Conservation (phyloP, 176 grass and related monocot species). For the Carex pumila region DNA sequence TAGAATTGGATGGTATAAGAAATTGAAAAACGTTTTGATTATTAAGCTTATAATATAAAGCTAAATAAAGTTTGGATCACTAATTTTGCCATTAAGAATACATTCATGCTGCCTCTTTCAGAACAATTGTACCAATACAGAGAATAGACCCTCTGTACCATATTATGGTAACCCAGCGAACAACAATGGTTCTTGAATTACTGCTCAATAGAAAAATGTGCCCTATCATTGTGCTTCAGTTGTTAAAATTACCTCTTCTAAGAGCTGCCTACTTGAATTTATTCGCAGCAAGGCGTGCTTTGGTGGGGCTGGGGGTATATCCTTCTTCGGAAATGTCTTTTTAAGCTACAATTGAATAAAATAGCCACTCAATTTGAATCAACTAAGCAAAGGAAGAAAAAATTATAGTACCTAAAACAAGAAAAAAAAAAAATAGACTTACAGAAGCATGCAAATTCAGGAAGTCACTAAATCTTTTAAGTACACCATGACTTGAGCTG, state of each 20-base stretch:
- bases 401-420: neutral
- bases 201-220: neutral
- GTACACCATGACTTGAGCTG: conserved; percentile 76
- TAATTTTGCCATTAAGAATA: too few relatives aligned
- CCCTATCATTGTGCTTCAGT: neutral
- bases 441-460: conserved; percentile 79
- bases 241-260: conserved; percentile 74
- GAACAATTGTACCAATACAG: too few relatives aligned
- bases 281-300: conserved; percentile 88
- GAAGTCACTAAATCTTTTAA: conserved; percentile 92
- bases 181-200: neutral
- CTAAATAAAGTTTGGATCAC: too few relatives aligned
- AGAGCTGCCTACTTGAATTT: conserved; percentile 81
- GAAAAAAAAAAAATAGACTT: conserved; percentile 24
- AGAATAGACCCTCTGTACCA: too few relatives aligned
- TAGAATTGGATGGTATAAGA: too few relatives aligned
- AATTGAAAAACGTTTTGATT: too few relatives aligned
- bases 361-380: neutral
- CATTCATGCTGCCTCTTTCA: too few relatives aligned
- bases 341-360: conserved; percentile 59
- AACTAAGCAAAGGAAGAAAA: conserved; percentile 19
- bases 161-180: neutral
- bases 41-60: too few relatives aligned
- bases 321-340: conserved; percentile 59
- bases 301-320: conserved; percentile 59